Conservation (phyloP, 371 early-diverging fungal genomes). For the Rhizopus stolonifer region DNA sequence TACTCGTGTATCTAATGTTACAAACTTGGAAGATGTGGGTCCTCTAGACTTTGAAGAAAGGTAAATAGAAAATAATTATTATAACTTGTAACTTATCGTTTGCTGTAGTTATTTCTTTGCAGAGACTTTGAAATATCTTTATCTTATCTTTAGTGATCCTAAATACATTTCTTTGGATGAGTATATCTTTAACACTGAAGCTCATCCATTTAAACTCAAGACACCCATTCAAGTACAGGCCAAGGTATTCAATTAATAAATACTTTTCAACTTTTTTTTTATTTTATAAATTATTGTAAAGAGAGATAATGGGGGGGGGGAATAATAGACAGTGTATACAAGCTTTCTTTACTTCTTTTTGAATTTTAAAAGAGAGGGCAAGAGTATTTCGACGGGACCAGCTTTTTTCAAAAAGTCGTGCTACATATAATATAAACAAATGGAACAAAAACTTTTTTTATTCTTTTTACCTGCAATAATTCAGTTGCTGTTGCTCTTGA, state of each 20-base stretch:
- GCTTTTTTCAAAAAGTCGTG: constrained; percentile 45
- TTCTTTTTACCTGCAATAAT: constrained; percentile 59
- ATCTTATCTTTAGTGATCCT: constrained; percentile 74
- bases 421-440: constrained; percentile 19
- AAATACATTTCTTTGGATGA: constrained; percentile 68
- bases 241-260: constrained; percentile 10
- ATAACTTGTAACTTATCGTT: too few species aligned
- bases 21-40: constrained; percentile 17
- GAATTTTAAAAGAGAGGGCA: constrained; percentile 30
- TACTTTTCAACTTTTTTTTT: background rate
- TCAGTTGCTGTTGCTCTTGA: constrained; percentile 84
- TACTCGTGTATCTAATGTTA: constrained; percentile 59
- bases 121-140: constrained; percentile 92
- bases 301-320: background rate
- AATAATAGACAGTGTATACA: background rate
- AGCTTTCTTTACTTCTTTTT: constrained; percentile 18
- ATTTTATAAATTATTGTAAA: background rate
- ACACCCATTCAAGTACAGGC: constrained; percentile 36
- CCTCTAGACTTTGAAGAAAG: constrained; percentile 43
- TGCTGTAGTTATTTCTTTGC: constrained; percentile 81
- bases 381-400: constrained; percentile 28
- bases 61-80: constrained; percentile 29
- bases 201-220: constrained; percentile 64
- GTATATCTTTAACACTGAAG: constrained; percentile 75
- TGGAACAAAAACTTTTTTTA: background rate